Base-by-base conservation (phyloP, 768 basidiomycete genomes). In the Termitomyces sp. region DNA sequence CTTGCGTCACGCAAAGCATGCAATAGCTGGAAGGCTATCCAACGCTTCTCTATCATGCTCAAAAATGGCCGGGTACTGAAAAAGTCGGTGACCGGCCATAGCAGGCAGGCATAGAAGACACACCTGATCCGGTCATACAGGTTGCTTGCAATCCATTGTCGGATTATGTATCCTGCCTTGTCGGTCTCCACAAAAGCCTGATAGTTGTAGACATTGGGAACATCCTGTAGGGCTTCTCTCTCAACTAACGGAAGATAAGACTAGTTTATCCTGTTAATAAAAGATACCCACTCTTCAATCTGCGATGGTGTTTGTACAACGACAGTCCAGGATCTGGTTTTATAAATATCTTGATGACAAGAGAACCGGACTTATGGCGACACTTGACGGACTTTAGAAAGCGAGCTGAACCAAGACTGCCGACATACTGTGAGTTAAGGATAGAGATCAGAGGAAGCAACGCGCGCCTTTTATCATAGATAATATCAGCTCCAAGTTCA, bases 91-190 rank as follows among this genome's bases (percentile, higher is more conserved):
- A 57, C 20, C 28, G 54, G 3, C 13, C 47, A 4, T 14, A 33
- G 50, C 49, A 8, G 6, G n/a, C 43, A 20, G 47, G 20, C 50
- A 51, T n/a, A 52, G 8, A 14, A 20, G 47, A 69, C 85, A 56
- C 61, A 94, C 95, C 95, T 98, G 68, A 99, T 98, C 56, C 96
- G 86, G 71, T 98, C 97, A 70, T 98, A 99, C 18, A 98, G 77
- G 68, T 89, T 98, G 67, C 91, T 95, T 5, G 93, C 90, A 23
- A 93, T 78, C 93, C 93, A 99, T 71, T 98, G 96, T 23, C 96
- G 81, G 56, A 98, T 85, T 33, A 98, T 83, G 72, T 95, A 98
- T 0, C 94, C 97, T 7, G 95, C 97, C 69, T 91, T 92, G 66
- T 98, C 97, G 0, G 95, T 97, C 74, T 98, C 97, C 4, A 93